phyloP scores from a whole-genome alignment of 1,284 basidiomycete genomes.

The Malassezia obtusa region DNA sequence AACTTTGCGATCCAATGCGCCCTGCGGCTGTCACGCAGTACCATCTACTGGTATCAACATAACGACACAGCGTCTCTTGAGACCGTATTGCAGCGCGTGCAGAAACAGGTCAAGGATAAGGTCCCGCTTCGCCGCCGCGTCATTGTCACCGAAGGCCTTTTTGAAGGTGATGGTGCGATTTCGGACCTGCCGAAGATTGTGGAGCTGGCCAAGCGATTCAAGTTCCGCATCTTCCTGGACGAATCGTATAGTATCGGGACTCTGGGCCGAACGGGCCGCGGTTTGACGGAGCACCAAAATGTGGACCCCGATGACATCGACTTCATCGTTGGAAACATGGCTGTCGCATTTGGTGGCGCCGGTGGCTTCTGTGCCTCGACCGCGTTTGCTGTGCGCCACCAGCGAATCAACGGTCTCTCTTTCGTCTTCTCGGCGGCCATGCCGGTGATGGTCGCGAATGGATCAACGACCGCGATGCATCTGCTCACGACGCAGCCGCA shows the following conservation, averaged over 20 bases:
- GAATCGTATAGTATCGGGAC: constrained; percentile 88
- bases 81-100: constrained; percentile 70
- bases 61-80: constrained; percentile 86
- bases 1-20: constrained; percentile 96
- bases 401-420: constrained; percentile 92
- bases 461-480: constrained; percentile 72
- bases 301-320: constrained; percentile 52
- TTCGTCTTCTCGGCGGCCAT: constrained; percentile 94
- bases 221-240: constrained; percentile 88
- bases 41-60: constrained; percentile 86
- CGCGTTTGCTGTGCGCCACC: constrained; percentile 68
- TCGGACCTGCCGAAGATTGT: constrained; percentile 81
- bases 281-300: constrained; percentile 84
- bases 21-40: constrained; percentile 87
- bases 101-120: constrained; percentile 62
- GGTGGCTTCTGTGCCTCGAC: constrained; percentile 96
- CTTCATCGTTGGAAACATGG: constrained; percentile 65
- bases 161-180: constrained; percentile 87
- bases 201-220: constrained; percentile 87
- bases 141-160: constrained; percentile 94
- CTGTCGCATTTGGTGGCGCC: constrained; percentile 69
- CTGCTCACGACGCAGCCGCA: constrained; percentile 60
- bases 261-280: constrained; percentile 83
- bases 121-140: constrained; percentile 77
- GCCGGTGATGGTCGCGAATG: constrained; percentile 78